Base-by-base conservation (phyloP, 768 basidiomycete species). In the Podaxis sp. region DNA sequence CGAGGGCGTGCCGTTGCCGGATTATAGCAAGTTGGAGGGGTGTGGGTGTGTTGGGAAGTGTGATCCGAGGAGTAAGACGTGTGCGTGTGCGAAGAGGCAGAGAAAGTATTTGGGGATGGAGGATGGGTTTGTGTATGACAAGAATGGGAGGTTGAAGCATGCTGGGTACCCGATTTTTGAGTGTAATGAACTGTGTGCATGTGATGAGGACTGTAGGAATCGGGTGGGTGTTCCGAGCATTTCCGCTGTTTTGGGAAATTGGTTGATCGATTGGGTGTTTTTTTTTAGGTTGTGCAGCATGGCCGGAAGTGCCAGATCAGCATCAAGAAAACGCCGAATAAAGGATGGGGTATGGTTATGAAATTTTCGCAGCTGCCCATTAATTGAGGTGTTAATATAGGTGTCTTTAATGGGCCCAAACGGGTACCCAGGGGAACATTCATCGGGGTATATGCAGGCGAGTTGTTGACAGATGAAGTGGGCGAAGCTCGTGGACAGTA, bases 361-460 rank as follows among this genome's bases (percentile, higher is more conserved):
- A 55, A 54, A 48, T 59, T 51, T 37, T 8, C 33, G 33, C 33
- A 33, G 33, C 30, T 40, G 30, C 64, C 17, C 22, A 62, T 53
- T 15, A 17, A 64, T 44, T 49, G 37, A 50, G 57, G 8, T 33
- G 6, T 33, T 33, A 33, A 33, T 33, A 10, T 33, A 93, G 93
- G 93, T 37, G 83, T 96, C 2, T 89, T 91, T 70, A 86, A 85
- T 40, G 84, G 83, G 20, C 68, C 77, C 2, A 86, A 82, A 68
- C 85, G 80, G 66, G 94, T 96, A 30, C 81, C 81, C 0, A 74
- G 72, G 44, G 88, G 92, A 3, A 84, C 87, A 0, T 96, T 87
- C 69, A 72, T 97, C 44, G 95, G 95, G 1, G 80, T 94, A 2
- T 97, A 97, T 71, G 78, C 93, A 1, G 95, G 95, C 1, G 95